These are phyloP conservation scores for Apiotrichum akiyoshidainum DNA, from an alignment of 1,284 basidiomycete genomes.

Conservation along the genomic window DNA sequence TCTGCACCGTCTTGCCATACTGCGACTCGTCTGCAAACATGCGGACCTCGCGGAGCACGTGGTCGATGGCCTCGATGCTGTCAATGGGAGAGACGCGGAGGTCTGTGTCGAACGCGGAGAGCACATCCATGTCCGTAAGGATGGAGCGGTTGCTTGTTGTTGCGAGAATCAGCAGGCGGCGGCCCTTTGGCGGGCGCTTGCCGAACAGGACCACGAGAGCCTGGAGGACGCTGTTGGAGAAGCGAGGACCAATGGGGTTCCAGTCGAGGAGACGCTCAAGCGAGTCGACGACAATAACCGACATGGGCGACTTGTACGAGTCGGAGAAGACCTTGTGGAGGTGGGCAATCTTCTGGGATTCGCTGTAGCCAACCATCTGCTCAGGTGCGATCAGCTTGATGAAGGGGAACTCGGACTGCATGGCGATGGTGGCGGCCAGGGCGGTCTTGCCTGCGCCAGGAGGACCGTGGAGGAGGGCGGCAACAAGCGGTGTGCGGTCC, in stretches of 20 bases:
- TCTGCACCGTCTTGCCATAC: conserved; percentile 51
- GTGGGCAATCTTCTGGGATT: conserved; percentile 83
- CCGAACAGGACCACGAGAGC: conserved; percentile 84
- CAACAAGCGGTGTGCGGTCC: conserved; percentile 86
- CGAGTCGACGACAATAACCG: conserved; percentile 94
- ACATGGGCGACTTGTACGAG: conserved; percentile 95
- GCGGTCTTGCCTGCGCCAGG: conserved; percentile 94
- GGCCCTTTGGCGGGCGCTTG: conserved; percentile 91
- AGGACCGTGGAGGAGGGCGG: conserved; percentile 82
- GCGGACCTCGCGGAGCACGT: conserved; percentile 76
- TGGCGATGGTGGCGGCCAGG: conserved; percentile 89
- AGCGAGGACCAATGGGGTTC: conserved; percentile 95
- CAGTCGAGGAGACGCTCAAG: conserved; percentile 89
- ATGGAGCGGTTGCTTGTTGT: conserved; percentile 87
- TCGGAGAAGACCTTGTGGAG: conserved; percentile 94
- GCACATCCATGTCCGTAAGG: conserved; percentile 83
- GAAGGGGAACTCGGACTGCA: conserved; percentile 90
- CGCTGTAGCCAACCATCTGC: conserved; percentile 92
- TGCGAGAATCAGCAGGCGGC: conserved; percentile 85
- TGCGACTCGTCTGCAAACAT: conserved; percentile 73
- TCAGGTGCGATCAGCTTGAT: conserved; percentile 97
- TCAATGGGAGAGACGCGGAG: conserved; percentile 81
- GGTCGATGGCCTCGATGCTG: conserved; percentile 67
- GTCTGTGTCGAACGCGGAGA: conserved; percentile 85
- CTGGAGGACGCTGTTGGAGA: conserved; percentile 92